Conservation (phyloP, 352 stramenopile genomes). For the Phytophthora lateralis region DNA sequence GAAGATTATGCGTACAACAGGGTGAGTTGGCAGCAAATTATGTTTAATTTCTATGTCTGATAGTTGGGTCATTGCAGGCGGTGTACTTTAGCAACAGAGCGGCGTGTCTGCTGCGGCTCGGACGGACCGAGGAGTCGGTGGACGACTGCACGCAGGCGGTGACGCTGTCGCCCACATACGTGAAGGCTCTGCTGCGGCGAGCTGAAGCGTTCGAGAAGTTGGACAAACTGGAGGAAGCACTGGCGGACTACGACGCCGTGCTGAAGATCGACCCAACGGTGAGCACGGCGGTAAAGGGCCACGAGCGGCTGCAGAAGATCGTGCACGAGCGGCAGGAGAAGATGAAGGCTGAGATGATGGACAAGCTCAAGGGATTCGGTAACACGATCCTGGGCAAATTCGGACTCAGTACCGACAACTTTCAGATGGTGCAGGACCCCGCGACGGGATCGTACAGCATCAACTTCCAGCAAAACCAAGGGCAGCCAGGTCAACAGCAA, state of each 20-base stretch:
- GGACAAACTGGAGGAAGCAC: constrained; percentile 94
- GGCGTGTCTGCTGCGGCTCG: constrained; percentile 73
- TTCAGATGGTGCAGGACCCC: constrained; percentile 98
- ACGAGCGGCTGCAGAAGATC: constrained; percentile 86
- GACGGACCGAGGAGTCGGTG: constrained; percentile 88
- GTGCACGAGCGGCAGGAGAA: constrained; percentile 97
- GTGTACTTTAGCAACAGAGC: constrained; percentile 90
- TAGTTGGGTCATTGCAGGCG: constrained; percentile 39
- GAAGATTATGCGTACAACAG: constrained; percentile 84
- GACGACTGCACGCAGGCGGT: constrained; percentile 95
- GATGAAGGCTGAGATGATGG: constrained; percentile 98
- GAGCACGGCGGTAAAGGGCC: constrained; percentile 49
- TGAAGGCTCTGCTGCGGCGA: constrained; percentile 95
- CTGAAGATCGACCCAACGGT: constrained; percentile 93
- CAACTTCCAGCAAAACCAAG: constrained; percentile 88
- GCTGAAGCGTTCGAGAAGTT: constrained; percentile 92
- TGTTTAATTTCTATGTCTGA: too few species aligned
- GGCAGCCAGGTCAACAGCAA: constrained; percentile 20
- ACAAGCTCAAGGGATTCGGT: constrained; percentile 98
- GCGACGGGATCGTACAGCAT: constrained; percentile 97
- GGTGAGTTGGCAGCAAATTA: constrained; percentile 28
- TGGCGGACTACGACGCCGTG: constrained; percentile 90
- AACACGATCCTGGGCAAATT: constrained; percentile 99
- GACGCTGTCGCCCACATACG: constrained; percentile 95
- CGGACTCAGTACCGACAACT: constrained; percentile 99